Conservation (phyloP, 2,329 filamentous ascomycete species). For the Trichothecium roseum region DNA sequence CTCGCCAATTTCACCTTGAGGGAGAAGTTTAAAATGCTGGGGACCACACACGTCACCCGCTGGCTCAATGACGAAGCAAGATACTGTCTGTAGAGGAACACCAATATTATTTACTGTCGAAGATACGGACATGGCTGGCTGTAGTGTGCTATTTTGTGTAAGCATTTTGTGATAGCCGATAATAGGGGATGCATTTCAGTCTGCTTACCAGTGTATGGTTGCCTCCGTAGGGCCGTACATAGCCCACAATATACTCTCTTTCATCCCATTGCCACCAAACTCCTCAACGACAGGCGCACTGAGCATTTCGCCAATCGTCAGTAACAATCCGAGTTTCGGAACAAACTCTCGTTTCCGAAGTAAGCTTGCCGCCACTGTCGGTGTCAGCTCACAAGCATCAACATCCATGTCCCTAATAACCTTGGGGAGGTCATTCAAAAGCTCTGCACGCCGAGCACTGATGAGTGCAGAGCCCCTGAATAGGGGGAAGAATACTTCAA, state of each 20-base stretch:
- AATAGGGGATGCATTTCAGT: too few species aligned
- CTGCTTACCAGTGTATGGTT: slow-evolving; percentile 69
- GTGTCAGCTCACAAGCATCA: slow-evolving; percentile 82
- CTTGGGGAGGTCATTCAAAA: slow-evolving; percentile 66
- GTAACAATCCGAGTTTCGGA: slow-evolving; percentile 56
- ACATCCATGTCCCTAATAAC: slow-evolving; percentile 55
- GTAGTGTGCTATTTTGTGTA: slow-evolving; percentile 49
- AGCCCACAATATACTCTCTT: slow-evolving; percentile 64
- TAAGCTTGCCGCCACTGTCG: slow-evolving; percentile 73
- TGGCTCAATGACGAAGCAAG: slow-evolving; percentile 57
- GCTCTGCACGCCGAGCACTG: slow-evolving; percentile 53
- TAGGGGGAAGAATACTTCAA: slow-evolving; percentile 87
- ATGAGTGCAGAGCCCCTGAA: slow-evolving; percentile 65
- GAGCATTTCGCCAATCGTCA: slow-evolving; percentile 92
- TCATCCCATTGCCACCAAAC: slow-evolving; percentile 52
- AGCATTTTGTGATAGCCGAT: not conserved
- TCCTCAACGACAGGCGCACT: slow-evolving; percentile 66
- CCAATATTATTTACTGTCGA: slow-evolving; percentile 63
- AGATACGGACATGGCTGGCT: slow-evolving; percentile 46
- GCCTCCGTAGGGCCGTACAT: slow-evolving; percentile 96
- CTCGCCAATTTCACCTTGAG: slow-evolving; percentile 62
- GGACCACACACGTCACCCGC: slow-evolving; percentile 13
- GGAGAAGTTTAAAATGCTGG: slow-evolving; percentile 40
- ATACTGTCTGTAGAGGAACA: slow-evolving; percentile 69
- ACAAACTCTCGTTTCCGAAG: slow-evolving; percentile 57